phyloP scores from a whole-genome alignment of 2,329 filamentous ascomycete genomes.

The Exserohilum rostratum region DNA sequence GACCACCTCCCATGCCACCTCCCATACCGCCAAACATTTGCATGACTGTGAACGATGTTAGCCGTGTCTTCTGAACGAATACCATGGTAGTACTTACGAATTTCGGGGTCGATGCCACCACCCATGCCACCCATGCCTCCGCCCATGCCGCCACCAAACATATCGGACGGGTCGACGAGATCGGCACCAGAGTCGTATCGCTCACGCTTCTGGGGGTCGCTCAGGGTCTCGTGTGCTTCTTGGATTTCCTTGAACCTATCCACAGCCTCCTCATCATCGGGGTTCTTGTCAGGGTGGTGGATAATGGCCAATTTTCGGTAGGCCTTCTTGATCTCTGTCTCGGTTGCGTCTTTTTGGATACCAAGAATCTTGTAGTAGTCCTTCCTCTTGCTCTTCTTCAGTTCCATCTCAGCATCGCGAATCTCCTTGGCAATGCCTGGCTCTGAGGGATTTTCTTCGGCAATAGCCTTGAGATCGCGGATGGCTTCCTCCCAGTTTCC shows the following conservation, averaged over 20 bases:
- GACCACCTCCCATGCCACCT: conserved; percentile 54
- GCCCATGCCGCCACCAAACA: conserved; percentile 67
- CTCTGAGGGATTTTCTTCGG: conserved; percentile 83
- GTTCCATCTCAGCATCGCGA: conserved; percentile 85
- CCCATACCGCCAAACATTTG: conserved; percentile 55
- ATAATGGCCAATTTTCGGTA: conserved; percentile 94
- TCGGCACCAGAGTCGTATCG: conserved; percentile 93
- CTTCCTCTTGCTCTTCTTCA: conserved; percentile 97
- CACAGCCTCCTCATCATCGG: conserved; percentile 80
- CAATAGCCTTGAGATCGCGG: conserved; percentile 83
- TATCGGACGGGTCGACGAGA: conserved; percentile 83
- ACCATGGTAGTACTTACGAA: conserved; percentile 30
- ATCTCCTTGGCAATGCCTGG: conserved; percentile 82
- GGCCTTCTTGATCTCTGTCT: conserved; percentile 90
- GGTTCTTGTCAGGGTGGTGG: conserved; percentile 98
- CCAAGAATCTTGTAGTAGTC: conserved; percentile 99
- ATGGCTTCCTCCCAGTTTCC: conserved; percentile 93
- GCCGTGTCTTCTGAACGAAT: neutral
- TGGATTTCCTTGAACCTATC: conserved; percentile 97
- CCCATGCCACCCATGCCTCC: conserved; percentile 59
- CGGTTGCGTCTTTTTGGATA: conserved; percentile 81
- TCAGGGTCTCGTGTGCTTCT: conserved; percentile 95
- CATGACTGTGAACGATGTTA: conserved; percentile 38
- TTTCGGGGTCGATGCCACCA: conserved; percentile 51
- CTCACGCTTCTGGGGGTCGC: conserved; percentile 90